Evolutionary conservation across 371 early-diverging fungal species (phyloP), one percentile per base, ranked within the genome.

Genomic region (Lichtheimia corymbifera): DNA sequence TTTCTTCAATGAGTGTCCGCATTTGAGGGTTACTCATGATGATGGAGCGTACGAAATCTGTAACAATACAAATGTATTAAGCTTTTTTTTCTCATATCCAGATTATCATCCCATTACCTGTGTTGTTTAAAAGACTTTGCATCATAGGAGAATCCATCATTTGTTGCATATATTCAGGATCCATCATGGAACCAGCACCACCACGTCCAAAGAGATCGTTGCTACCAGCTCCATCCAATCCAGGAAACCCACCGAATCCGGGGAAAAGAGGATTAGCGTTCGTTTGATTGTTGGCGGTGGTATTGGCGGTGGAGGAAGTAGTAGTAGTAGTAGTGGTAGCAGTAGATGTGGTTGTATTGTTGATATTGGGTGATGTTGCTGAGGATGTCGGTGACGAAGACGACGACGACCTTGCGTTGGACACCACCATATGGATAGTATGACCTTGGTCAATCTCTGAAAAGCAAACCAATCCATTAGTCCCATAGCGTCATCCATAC

Each of bases 21-120:
- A 90, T 82, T 59, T 86, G 87, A 5, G 91, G 90, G 63, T 91
- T 86, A 41, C 84, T 80, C 85, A 88, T 84, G 62, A 89, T 83
- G 71, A 94, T 84, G 24, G 85, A 78, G 55, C 88, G 85, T 50
- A 90, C 83, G 40, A 93, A 72, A 44, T 90, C 91, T 62, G 84
- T 45, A 20, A 18, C 41, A 2, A 25, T 47, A 47, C 17, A 47
- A 12, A 47, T 1, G 17, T 22, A 45, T 45, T 45, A n/a, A 47
- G 18, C n/a, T 22, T 47, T 17, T n/a, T 17, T 18, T 18, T 4
- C 47, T 7, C 14, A 11, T 9, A 9, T 28, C 20, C 11, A 20
- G 5, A 44, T 59, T 18, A 25, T 17, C n/a, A 35, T 42, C 20
- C 15, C 9, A 40, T 60, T 70, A 76, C 81, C 81, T 64, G 81